Evolutionary conservation across 1,284 basidiomycete species (phyloP).

Genomic region (Trichosporon coremiiforme): DNA sequence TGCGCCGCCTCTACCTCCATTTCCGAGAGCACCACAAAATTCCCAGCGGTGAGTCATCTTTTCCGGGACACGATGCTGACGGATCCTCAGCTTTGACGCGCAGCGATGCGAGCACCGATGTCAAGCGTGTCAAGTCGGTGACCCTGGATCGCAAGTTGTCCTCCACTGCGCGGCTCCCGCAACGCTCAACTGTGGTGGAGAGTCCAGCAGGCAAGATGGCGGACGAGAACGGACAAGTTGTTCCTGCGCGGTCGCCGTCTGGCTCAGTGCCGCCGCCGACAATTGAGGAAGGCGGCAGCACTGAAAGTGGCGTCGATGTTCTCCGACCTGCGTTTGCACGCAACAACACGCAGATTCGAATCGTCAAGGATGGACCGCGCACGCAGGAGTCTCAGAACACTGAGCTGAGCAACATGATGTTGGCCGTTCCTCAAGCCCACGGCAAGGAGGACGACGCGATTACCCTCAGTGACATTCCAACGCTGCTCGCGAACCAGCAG

Average conservation of each 20-base stretch:
- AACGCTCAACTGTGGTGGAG: slow-evolving; percentile 92
- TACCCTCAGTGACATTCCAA: slow-evolving; percentile 94
- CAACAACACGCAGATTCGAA: slow-evolving; percentile 84
- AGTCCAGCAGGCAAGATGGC: slow-evolving; percentile 88
- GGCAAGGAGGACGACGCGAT: slow-evolving; percentile 31
- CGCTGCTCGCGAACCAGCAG: slow-evolving; percentile 66
- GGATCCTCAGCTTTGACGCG: slow-evolving; percentile 26
- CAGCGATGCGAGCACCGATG: slow-evolving; percentile 66
- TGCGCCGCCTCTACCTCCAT: slow-evolving; percentile 85
- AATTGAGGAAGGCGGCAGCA: slow-evolving; percentile 18
- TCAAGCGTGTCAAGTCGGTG: slow-evolving; percentile 88
- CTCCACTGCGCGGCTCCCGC: slow-evolving; percentile 86
- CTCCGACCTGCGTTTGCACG: slow-evolving; percentile 74
- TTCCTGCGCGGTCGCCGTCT: slow-evolving; percentile 27
- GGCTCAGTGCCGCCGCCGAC: slow-evolving; percentile 25
- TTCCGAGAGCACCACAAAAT: slow-evolving; percentile 90
- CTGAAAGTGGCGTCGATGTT: slow-evolving; percentile 53
- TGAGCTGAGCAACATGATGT: slow-evolving; percentile 62
- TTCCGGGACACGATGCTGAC: not conserved
- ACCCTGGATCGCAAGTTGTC: slow-evolving; percentile 88
- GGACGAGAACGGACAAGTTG: slow-evolving; percentile 63
- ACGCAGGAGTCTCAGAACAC: slow-evolving; percentile 16
- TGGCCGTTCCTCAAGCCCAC: slow-evolving; percentile 76
- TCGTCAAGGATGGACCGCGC: slow-evolving; percentile 69
- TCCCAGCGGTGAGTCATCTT: slow-evolving; percentile 57